A percentile compares a stretch with the other conserved stretches of the same genome.
Evolutionary conservation across 2,329 filamentous ascomycete genomes (phyloP).

Genomic region (Alternaria conjuncta): DNA sequence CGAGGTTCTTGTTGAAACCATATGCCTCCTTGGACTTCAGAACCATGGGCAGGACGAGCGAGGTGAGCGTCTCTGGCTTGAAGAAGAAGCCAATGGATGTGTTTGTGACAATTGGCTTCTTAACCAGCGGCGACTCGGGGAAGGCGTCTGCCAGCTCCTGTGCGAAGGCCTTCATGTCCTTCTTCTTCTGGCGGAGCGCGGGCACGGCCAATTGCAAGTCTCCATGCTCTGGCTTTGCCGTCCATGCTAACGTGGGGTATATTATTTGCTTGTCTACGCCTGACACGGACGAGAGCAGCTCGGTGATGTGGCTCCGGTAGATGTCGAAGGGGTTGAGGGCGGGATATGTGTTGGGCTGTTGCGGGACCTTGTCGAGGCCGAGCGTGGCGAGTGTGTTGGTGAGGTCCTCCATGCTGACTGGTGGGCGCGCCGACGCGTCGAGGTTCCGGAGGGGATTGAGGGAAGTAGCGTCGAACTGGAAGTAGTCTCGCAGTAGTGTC

Average conservation of each 20-base stretch:
- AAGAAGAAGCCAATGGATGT: slow-evolving; percentile 82
- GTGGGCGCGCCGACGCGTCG: slow-evolving; percentile 31
- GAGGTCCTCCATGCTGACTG: slow-evolving; percentile 46
- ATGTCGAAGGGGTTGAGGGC: slow-evolving; percentile 78
- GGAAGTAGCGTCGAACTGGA: slow-evolving; percentile 22
- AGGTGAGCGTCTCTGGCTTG: slow-evolving; percentile 69
- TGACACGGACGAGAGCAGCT: slow-evolving; percentile 70
- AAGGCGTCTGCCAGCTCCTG: slow-evolving; percentile 67
- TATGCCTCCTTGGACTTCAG: slow-evolving; percentile 66
- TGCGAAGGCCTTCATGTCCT: slow-evolving; percentile 64
- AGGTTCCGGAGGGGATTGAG: slow-evolving; percentile 32
- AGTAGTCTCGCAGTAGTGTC: slow-evolving; percentile 14
- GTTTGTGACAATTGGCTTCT: slow-evolving; percentile 70
- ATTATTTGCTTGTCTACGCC: slow-evolving; percentile 74
- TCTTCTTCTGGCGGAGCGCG: slow-evolving; percentile 75
- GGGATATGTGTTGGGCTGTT: slow-evolving; percentile 60
- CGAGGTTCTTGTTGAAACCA: slow-evolving; percentile 67
- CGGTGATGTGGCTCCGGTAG: slow-evolving; percentile 78
- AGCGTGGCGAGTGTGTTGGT: slow-evolving; percentile 45
- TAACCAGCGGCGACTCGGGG: slow-evolving; percentile 74
- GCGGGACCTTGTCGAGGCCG: slow-evolving; percentile 48
- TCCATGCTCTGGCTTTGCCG: slow-evolving; percentile 78
- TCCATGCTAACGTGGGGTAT: slow-evolving; percentile 80
- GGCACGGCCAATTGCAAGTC: slow-evolving; percentile 80
- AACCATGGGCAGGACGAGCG: slow-evolving; percentile 73